phyloP scores from a whole-genome alignment of 768 basidiomycete genomes.

The Crucibulum laeve region DNA sequence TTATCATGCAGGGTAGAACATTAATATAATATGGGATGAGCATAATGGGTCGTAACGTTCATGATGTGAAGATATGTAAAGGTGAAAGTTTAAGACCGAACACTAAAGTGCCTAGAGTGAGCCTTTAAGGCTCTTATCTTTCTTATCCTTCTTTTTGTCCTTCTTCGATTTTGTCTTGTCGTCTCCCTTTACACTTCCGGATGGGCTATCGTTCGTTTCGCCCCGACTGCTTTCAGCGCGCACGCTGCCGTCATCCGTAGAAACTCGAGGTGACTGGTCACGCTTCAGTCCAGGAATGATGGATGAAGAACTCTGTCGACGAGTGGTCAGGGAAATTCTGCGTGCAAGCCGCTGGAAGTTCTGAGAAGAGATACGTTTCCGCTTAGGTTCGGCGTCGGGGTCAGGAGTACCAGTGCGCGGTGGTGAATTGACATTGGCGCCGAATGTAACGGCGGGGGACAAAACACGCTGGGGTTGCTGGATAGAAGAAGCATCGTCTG shows the following conservation, averaged over 20 bases:
- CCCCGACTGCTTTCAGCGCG: too few relatives aligned
- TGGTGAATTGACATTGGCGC: constrained; percentile 49
- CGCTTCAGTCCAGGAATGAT: constrained; percentile 56
- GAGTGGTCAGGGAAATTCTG: constrained; percentile 62
- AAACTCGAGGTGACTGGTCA: constrained; percentile 38
- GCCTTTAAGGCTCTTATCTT: constrained; percentile 51
- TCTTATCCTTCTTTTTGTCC: constrained; percentile 61
- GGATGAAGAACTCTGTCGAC: constrained; percentile 48
- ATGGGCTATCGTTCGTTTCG: constrained; percentile 49
- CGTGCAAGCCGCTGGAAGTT: constrained; percentile 82
- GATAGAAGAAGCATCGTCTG: constrained; percentile 18
- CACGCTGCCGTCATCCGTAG: constrained; percentile 38
- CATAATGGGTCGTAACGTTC: constrained; percentile 16
- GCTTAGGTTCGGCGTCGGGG: constrained; percentile 68
- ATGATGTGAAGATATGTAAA: constrained; percentile 15
- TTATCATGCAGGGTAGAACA: too few relatives aligned
- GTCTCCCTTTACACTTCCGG: constrained; percentile 48
- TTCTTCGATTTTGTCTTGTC: constrained; percentile 52
- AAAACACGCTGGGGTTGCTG: not conserved
- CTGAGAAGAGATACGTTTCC: constrained; percentile 79
- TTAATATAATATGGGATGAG: not conserved
- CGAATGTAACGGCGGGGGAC: constrained; percentile 60
- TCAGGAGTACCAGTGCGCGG: constrained; percentile 73
- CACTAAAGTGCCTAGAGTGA: constrained; percentile 18
- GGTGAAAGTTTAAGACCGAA: constrained; percentile 11